Evolutionary conservation across 2,329 filamentous ascomycete species (phyloP), one percentile per base, ranked within the genome.

Genomic region (Fusarium poae): DNA sequence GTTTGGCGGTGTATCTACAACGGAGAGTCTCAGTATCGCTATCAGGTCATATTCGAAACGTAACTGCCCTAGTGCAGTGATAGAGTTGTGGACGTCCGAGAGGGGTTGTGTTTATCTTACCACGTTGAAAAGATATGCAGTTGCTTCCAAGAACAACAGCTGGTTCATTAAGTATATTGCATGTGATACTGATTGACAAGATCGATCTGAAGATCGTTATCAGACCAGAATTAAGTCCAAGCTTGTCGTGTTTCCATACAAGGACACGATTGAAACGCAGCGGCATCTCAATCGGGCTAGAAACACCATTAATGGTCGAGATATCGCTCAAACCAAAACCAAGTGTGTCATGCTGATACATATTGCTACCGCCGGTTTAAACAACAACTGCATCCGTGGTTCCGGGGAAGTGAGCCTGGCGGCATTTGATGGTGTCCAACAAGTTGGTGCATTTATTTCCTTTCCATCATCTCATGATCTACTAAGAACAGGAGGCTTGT

Each of bases 1-100:
- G 35, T 63, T 54, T 70, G 69, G 70, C 72, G 72, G 72, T 74
- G 72, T 72, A 74, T 71, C 54, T 73, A 52, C 64, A 53, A 55
- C 44, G 55, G 62, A 60, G 43, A 65, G 39, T 35, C 49, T 46
- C 27, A 49, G 46, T 54, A 53, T 73, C 64, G 63, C 48, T 40
- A 40, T 20, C 48, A 39, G 48, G 39, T 62, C 68, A 71, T 66
- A 55, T 44, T 56, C 51, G 52, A 60, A 70, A 69, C 62, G 53
- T 65, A 51, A 27, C 45, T 16, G 46, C 40, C 53, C 44, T 54
- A 61, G 65, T 57, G 51, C 34, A 20, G 25, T 21, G 46, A 59
- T 42, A 39, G 29, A 49, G 52, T 40, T 49, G 43, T 25, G 30
- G 21, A 70, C 57, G 45, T 67, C 56, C 58, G 40, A 57, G 70